phyloP scores from a whole-genome alignment of 2,329 filamentous ascomycete species.

The Nigrospora sphaerica region DNA sequence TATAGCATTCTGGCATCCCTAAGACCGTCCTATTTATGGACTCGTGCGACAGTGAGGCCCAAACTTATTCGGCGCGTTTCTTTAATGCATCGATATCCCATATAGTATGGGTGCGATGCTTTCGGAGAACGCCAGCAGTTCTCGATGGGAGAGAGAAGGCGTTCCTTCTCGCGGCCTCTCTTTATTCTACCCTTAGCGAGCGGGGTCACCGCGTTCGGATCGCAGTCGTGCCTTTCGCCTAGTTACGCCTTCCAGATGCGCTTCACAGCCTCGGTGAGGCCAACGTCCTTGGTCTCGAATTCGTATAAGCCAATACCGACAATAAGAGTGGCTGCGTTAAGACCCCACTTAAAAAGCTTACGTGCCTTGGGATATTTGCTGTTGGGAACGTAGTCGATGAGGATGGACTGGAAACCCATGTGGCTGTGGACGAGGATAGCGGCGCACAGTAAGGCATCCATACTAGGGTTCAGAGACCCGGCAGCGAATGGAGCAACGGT shows the following conservation, averaged over 20 bases:
- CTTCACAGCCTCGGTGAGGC: conserved; percentile 82
- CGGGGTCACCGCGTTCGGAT: too few species aligned
- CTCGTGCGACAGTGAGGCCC: too few species aligned
- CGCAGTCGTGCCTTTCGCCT: too few species aligned
- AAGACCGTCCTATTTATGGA: too few species aligned
- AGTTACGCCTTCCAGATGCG: conserved; percentile 76
- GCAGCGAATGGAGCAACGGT: conserved; percentile 87
- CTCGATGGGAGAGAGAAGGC: too few species aligned
- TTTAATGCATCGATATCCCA: too few species aligned
- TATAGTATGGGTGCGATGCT: too few species aligned
- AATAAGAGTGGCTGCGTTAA: conserved; percentile 71
- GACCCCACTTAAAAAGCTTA: conserved; percentile 65
- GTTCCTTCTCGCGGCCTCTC: too few species aligned
- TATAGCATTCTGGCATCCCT: too few species aligned
- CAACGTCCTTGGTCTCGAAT: conserved; percentile 98
- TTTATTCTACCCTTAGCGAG: too few species aligned
- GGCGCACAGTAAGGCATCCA: conserved; percentile 80
- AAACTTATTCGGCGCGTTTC: too few species aligned
- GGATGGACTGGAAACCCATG: conserved; percentile 84
- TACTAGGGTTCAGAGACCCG: conserved; percentile 80
- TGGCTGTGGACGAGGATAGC: conserved; percentile 87
- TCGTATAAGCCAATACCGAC: conserved; percentile 90
- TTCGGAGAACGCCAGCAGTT: too few species aligned
- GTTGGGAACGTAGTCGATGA: conserved; percentile 86
- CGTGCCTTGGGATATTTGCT: conserved; percentile 61